Percentiles rank a stretch among this genome's conserved stretches.
phyloP scores from a whole-genome alignment of 257 asterid genomes.

The Linderniella brevidens region DNA sequence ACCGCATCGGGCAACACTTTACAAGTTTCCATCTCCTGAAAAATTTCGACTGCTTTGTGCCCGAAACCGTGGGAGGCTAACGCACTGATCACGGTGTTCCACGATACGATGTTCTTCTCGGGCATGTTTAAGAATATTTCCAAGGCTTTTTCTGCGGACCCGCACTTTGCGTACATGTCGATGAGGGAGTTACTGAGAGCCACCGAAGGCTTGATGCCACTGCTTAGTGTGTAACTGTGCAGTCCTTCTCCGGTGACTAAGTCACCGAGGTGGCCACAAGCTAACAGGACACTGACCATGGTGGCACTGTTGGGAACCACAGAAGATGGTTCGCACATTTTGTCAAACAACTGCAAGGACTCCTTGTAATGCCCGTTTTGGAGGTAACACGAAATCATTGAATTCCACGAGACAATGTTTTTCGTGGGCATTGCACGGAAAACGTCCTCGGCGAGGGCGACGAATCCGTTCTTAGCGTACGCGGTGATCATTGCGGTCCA shows the following conservation, averaged over 20 bases:
- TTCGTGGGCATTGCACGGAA: constrained; percentile 36
- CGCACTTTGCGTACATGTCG: constrained; percentile 68
- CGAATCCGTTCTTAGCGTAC: constrained; percentile 31
- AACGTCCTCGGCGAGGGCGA: constrained; percentile 21
- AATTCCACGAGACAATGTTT: constrained; percentile 47
- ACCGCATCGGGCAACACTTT: constrained; percentile 36
- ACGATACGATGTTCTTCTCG: constrained; percentile 31
- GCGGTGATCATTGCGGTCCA: constrained; percentile 60
- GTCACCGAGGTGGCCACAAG: constrained; percentile 48
- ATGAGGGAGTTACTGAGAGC: constrained; percentile 32
- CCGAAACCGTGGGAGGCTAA: constrained; percentile 42
- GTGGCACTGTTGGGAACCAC: constrained; percentile 32
- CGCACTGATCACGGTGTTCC: constrained; percentile 50
- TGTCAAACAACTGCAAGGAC: constrained; percentile 20
- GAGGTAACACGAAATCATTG: constrained; percentile 43
- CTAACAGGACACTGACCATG: constrained; percentile 27
- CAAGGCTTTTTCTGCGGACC: constrained; percentile 29
- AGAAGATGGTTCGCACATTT: constrained; percentile 21
- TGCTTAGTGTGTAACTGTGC: constrained; percentile 17
- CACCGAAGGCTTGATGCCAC: constrained; percentile 12
- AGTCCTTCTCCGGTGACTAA: constrained; percentile 27
- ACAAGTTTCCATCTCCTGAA: constrained; percentile 35
- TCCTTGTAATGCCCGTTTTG: constrained; percentile 23
- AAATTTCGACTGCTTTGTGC: constrained; percentile 28
- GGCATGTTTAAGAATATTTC: constrained; percentile 21